phyloP scores from a whole-genome alignment of 345 rosid species.

The Rhodomyrtus tomentosa region DNA sequence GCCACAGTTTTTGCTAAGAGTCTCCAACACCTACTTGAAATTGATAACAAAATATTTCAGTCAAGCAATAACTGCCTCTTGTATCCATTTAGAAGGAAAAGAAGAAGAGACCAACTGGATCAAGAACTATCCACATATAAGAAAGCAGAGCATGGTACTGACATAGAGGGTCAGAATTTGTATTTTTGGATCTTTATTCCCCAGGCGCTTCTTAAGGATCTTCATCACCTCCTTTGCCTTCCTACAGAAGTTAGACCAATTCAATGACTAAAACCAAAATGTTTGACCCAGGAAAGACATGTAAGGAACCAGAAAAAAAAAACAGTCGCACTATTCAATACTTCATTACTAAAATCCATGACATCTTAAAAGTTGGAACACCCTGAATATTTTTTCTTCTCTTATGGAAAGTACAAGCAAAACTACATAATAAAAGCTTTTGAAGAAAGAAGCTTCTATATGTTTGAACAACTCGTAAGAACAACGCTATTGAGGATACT shows the following conservation, averaged over 20 bases:
- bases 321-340: background rate
- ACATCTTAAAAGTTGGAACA: background rate
- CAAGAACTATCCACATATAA: background rate
- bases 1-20: slow-evolving; percentile 91
- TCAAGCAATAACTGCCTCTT: background rate
- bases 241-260: slow-evolving; percentile 26
- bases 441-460: background rate
- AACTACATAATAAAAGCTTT: background rate
- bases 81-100: background rate
- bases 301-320: background rate
- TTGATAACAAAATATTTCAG: background rate
- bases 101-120: background rate
- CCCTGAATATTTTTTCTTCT: background rate
- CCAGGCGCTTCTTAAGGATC: slow-evolving; percentile 82
- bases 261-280: background rate
- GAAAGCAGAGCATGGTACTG: slow-evolving; percentile 16
- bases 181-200: slow-evolving; percentile 78
- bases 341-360: background rate
- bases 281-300: background rate
- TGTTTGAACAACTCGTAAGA: background rate
- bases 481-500: background rate
- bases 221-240: slow-evolving; percentile 86
- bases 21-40: slow-evolving; percentile 65
- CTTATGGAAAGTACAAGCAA: background rate
- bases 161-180: slow-evolving; percentile 86